Evolutionary conservation across 805 yeast species (phyloP), one percentile per base, ranked within the genome.

Genomic region (Wickerhamomyces bisporus): DNA sequence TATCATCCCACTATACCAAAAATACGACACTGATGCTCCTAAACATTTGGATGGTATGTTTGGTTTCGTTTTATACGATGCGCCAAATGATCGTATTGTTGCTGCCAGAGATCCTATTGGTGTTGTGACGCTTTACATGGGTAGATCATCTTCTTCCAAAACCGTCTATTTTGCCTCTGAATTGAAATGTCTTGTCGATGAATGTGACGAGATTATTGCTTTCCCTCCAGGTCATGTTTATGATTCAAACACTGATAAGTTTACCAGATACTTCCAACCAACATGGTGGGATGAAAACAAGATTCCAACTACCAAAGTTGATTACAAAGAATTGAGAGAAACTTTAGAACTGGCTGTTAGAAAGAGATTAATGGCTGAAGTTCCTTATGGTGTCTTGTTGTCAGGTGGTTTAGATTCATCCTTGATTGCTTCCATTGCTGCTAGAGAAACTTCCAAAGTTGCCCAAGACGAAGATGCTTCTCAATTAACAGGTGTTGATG

Each of bases 51-150:
- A 93, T 61, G 99, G 99, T 62, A 91, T 93, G 97, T 93, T 91
- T 58, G 98, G 97, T 19, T 93, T 86, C 72, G 96, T 81, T 30
- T 66, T 93, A 38, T 85, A 88, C 64, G 98, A 93, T 68, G 79
- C 80, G 48, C 66, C 77, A 57, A 70, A 71, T 41, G 97, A 93
- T 68, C 77, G 98, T 55, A 78, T 93, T 44, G 68, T 89, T 44
- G 99, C 98, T 45, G 96, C 98, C 38, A 80, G 99, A 70, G 99
- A 93, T 65, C 99, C 98, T 39, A 86, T 93, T 51, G 99, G 99
- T 58, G 81, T 93, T 61, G 89, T 96, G 47, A 88, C 98, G 39
- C 70, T 93, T 58, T 93, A 93, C 75, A 82, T 89, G 86, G 99
- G 99, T 53, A 79, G 86, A 61, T 70, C 79, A 29, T 70, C 79